These are phyloP conservation scores for Glycine latifolia DNA, from an alignment of 306 rosid genomes.

Conservation along the genomic window DNA sequence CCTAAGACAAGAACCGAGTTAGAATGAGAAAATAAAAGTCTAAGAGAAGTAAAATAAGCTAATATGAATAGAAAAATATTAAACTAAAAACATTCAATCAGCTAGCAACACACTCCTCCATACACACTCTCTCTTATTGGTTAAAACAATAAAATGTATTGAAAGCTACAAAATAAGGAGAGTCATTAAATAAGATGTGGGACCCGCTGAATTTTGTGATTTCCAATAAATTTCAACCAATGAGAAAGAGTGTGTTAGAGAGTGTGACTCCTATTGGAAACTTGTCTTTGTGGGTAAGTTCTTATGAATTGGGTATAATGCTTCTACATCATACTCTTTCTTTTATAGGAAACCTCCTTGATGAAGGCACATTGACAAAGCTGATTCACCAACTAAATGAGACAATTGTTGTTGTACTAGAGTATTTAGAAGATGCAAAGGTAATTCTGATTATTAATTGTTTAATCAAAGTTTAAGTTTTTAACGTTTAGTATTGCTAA, in stretches of 20 bases:
- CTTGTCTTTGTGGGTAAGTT: slow-evolving; percentile 23
- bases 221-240: too few relatives aligned
- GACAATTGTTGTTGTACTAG: slow-evolving; percentile 77
- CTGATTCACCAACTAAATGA: slow-evolving; percentile 82
- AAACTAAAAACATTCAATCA: too few relatives aligned
- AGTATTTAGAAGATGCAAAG: slow-evolving; percentile 91
- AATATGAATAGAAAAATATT: too few relatives aligned
- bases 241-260: accelerated
- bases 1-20: too few relatives aligned
- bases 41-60: too few relatives aligned
- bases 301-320: slow-evolving; percentile 21
- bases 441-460: slow-evolving; percentile 52
- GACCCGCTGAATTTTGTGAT: too few relatives aligned
- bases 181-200: too few relatives aligned
- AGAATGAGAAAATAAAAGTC: too few relatives aligned
- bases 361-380: slow-evolving; percentile 63
- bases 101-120: too few relatives aligned
- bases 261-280: not conserved
- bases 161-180: too few relatives aligned
- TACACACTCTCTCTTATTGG: too few relatives aligned
- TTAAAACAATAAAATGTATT: too few relatives aligned
- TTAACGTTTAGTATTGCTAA: not conserved
- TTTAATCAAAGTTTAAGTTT: slow-evolving; percentile 38
- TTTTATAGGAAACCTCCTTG: slow-evolving; percentile 62
- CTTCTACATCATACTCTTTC: not conserved